Evolutionary conservation across 73 alveolate genomes (phyloP), one percentile per base, ranked within the genome.

Genomic region (Paraurostyla sp.): DNA sequence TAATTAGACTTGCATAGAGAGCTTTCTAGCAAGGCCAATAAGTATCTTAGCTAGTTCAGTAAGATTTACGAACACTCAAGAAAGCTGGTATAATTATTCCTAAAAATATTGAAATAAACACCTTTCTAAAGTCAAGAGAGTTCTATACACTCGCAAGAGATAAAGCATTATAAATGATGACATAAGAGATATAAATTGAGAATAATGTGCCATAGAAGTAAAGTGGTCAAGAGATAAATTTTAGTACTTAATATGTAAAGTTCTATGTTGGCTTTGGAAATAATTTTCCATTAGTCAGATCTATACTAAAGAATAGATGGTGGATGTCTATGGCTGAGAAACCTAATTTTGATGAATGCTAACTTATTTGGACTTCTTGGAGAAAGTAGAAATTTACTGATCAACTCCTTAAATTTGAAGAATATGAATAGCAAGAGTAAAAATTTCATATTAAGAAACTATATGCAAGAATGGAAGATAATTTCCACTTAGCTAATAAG

Each of bases 261-360:
- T 59, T 83, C 60, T 83, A n/a, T 51, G 82, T 83, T 38, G 92
- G 92, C 25, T 36, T 4, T 35, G 92, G 92, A 1, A 83, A 83
- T 63, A 83, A 83, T 83, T 83, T 23, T 60, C 92, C 82, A 0
- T 40, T 83, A 45, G 92, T 83, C 29, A 83, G 85, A 45, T 63
- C 71, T 2, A 71, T 83, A 22, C 32, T 83, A 38, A 83, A 83
- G 32, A 38, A 59, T 15, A 41, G 92, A 22, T 83, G 92, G 92
- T 83, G 92, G 92, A 41, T 36, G 75, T 38, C 45, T 29, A 41
- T 63, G 60, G 56, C 46, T 62, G 92, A 83, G 49, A 59, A 45
- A 45, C 50, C 65, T 1, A 41, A 20, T 25, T 83, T 23, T 51
- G 85, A 59, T 0, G 85, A 83, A 25, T 36, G 65, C 76, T 13